phyloP scores from a whole-genome alignment of 2,329 filamentous ascomycete species.

The Sporothrix humicola region DNA sequence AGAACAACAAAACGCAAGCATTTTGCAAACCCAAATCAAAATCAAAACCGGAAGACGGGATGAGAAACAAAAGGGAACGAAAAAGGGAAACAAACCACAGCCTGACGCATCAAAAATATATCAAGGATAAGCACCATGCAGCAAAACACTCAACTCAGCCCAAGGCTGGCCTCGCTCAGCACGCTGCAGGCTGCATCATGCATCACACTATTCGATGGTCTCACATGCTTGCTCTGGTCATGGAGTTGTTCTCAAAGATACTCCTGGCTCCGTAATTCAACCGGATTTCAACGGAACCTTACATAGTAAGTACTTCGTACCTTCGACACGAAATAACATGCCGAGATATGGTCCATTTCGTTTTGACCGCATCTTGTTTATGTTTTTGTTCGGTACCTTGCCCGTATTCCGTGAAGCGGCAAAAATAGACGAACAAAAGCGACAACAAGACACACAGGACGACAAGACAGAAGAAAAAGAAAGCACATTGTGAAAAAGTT shows the following conservation, averaged over 20 bases:
- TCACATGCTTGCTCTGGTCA: not conserved
- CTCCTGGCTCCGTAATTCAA: too few relatives aligned
- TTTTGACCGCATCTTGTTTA: slow-evolving; percentile 3
- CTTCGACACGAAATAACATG: not conserved
- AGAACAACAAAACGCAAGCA: too few relatives aligned
- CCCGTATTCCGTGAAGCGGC: not conserved
- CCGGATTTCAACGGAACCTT: too few relatives aligned
- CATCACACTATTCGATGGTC: not conserved
- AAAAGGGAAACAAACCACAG: not conserved
- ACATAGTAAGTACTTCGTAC: not conserved
- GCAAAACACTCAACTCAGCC: not conserved
- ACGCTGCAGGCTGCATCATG: slow-evolving; percentile 14
- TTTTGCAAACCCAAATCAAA: not conserved
- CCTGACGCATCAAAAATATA: too few relatives aligned
- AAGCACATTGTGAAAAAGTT: not conserved
- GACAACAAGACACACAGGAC: not conserved
- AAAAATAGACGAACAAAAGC: not conserved
- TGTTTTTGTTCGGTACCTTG: not conserved
- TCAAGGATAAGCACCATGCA: not conserved
- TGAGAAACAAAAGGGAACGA: not conserved
- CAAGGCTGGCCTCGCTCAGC: slow-evolving; percentile 1
- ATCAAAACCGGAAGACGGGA: not conserved
- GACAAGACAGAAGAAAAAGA: not conserved
- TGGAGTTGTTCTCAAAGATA: not conserved
- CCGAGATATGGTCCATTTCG: not conserved